Base-by-base conservation (phyloP, 2,329 filamentous ascomycete species). In the Podosphaera xanthii region DNA sequence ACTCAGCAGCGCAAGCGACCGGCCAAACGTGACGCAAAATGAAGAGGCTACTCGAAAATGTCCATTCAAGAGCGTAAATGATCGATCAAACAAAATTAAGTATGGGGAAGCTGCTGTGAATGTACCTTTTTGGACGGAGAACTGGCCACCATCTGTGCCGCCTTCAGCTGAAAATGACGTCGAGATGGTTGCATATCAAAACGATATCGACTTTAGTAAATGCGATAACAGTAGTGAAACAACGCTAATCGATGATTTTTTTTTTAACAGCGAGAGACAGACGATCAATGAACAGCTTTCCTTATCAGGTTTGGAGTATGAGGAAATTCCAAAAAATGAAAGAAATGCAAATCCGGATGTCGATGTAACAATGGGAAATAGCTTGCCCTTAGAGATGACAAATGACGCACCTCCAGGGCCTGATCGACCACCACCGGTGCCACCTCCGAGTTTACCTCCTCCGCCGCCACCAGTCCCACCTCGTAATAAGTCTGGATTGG, bases 151-250 rank as follows among this genome's bases (percentile, higher is more conserved):
- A 30, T 54, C 59, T 30, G 61, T 34, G n/a, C 63, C 58, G 34
- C 14, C 42, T 30, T 14, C 36, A 10, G 9, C 1, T 33, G 31
- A 36, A 44, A 48, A 14, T 59, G 66, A 69, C 58, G 62, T 69
- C 34, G 68, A 69, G 52, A 70, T 71, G 68, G 50, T 65, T 52
- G 68, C 69, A 59, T 60, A 60, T 14, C 63, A 65, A 30, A 48
- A 59, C 30, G 64, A 65, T 4, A 63, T 69, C 34, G 59, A 62
- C 4, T 58, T 60, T 22, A 63, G 63, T 10, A 59, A 59, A 46
- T 68, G 68, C 38, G 68, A 67, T 56, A 60, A 66, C 30, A 68
- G 65, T 59, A 73, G 72, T 62, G 71, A 73, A 55, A 64, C 64
- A 48, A 73, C 72, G 10, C 63, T 73, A 22, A 69, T 73, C 42